phyloP scores from a whole-genome alignment of 108 stramenopile genomes.

The Stephanodiscus triporus region DNA sequence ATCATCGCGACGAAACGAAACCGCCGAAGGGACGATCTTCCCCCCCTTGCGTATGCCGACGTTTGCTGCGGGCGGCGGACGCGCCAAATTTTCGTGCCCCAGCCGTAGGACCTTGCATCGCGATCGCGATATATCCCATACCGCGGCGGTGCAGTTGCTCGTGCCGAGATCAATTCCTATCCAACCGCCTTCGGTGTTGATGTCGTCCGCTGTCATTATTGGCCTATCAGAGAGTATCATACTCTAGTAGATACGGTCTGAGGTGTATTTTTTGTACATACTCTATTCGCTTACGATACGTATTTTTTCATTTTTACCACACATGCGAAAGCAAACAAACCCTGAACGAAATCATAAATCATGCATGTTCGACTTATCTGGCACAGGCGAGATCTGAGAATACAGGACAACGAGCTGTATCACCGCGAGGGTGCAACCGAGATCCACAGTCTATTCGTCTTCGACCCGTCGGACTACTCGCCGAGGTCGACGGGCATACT shows the following conservation, averaged over 20 bases:
- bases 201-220: not conserved
- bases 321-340: too few relatives aligned
- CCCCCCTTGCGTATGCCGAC: slow-evolving; percentile 34
- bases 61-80: slow-evolving; percentile 12
- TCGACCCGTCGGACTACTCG: slow-evolving; percentile 49
- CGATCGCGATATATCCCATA: slow-evolving; percentile 75
- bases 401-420: slow-evolving; percentile 63
- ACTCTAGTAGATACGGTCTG: too few relatives aligned
- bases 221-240: too few relatives aligned
- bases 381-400: slow-evolving; percentile 70
- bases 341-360: too few relatives aligned
- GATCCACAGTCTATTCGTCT: slow-evolving; percentile 57
- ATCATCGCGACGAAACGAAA: slow-evolving; percentile 34
- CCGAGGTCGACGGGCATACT: slow-evolving; percentile 49
- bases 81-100: slow-evolving; percentile 24
- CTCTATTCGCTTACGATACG: too few relatives aligned
- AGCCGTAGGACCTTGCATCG: slow-evolving; percentile 70
- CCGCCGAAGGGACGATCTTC: slow-evolving; percentile 57
- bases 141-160: slow-evolving; percentile 74
- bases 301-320: too few relatives aligned
- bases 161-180: slow-evolving; percentile 89
- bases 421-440: slow-evolving; percentile 2
- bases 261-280: too few relatives aligned
- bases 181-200: slow-evolving; percentile 53
- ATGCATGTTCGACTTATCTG: slow-evolving; percentile 73